A percentile compares a stretch with the other conserved stretches of the same genome.
phyloP scores from a whole-genome alignment of 805 yeast genomes.

The Candida broadrunensis region DNA sequence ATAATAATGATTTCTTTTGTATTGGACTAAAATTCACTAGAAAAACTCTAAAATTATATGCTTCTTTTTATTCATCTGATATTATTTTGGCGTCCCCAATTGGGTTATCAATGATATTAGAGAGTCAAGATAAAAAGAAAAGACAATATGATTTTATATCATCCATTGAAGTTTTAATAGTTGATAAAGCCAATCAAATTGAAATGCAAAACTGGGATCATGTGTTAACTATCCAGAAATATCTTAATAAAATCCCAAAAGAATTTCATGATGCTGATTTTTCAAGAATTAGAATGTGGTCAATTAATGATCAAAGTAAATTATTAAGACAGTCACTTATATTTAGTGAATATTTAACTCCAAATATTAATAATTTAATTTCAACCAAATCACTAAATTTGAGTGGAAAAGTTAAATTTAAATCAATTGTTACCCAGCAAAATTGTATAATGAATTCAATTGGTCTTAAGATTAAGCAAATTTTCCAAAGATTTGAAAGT shows the following conservation, averaged over 20 bases:
- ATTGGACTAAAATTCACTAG: constrained; percentile 89
- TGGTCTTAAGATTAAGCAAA: constrained; percentile 65
- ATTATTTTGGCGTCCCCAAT: constrained; percentile 88
- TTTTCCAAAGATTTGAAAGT: constrained; percentile 68
- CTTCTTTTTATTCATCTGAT: constrained; percentile 83
- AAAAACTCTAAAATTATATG: constrained; percentile 77
- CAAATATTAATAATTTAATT: constrained; percentile 73
- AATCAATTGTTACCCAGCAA: constrained; percentile 40
- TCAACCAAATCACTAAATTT: constrained; percentile 50
- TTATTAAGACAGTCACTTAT: constrained; percentile 74
- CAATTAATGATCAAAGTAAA: constrained; percentile 76
- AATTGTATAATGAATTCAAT: constrained; percentile 59
- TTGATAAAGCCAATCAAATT: constrained; percentile 83
- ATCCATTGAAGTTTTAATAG: constrained; percentile 76
- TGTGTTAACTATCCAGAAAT: constrained; percentile 59
- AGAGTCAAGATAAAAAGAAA: constrained; percentile 52
- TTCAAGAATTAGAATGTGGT: constrained; percentile 89
- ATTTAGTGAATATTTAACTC: constrained; percentile 75
- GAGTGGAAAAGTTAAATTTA: constrained; percentile 59
- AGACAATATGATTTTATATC: constrained; percentile 79
- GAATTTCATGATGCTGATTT: constrained; percentile 82
- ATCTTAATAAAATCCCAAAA: constrained; percentile 74
- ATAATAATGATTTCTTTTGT: constrained; percentile 87
- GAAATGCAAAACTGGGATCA: constrained; percentile 95
- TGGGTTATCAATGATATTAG: constrained; percentile 74